phyloP scores from a whole-genome alignment of 1,139 yeast genomes.

The Taphrina deformans region DNA sequence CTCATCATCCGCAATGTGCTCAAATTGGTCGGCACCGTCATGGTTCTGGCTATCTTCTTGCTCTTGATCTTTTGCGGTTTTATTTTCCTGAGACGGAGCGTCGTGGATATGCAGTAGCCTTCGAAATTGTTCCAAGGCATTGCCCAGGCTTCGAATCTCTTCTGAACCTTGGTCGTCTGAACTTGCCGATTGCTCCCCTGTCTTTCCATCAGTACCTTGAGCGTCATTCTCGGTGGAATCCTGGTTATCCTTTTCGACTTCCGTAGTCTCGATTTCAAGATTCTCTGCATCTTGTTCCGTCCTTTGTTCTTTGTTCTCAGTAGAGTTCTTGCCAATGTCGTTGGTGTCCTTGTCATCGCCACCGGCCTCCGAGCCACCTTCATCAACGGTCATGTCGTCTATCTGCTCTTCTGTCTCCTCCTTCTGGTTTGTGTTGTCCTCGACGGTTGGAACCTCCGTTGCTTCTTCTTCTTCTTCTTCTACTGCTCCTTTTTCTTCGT shows the following conservation, averaged over 20 bases:
- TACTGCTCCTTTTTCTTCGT: constrained; percentile 54
- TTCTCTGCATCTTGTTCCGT: constrained; percentile 39
- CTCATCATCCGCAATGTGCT: constrained; percentile 79
- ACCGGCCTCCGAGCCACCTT: neutral
- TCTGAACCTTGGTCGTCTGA: constrained; percentile 3
- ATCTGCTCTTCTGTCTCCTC: constrained; percentile 42
- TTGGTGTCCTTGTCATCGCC: constrained; percentile 16
- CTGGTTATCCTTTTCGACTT: constrained; percentile 49
- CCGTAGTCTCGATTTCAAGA: constrained; percentile 32
- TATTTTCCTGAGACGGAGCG: constrained; percentile 17
- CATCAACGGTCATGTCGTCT: neutral
- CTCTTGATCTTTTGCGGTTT: neutral
- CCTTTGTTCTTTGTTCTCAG: constrained; percentile 41
- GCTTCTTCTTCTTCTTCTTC: constrained; percentile 56
- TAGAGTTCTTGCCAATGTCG: constrained; percentile 24
- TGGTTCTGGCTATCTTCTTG: constrained; percentile 42
- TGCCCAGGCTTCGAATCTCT: constrained; percentile 33
- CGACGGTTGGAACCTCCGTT: constrained; percentile 48
- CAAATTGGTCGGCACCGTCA: constrained; percentile 64
- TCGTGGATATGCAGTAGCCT: constrained; percentile 19
- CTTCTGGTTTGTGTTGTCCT: constrained; percentile 38
- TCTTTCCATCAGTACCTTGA: neutral
- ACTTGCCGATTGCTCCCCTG: neutral
- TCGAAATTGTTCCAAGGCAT: constrained; percentile 30
- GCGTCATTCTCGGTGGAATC: constrained; percentile 46